Conservation (phyloP, 1,284 basidiomycete species). For the Puccinia triticina region DNA sequence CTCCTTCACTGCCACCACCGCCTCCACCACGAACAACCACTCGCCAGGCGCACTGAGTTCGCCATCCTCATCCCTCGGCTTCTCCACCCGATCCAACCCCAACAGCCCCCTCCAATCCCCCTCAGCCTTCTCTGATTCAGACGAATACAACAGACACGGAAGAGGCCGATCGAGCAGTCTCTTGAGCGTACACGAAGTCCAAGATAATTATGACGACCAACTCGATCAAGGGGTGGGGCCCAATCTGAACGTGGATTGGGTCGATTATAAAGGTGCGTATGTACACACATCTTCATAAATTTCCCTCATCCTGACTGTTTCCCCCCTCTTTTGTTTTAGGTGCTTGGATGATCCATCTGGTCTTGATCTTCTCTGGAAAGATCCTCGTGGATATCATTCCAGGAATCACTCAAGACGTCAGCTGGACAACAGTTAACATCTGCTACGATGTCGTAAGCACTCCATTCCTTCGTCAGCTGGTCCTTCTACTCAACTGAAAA, state of each 20-base stretch:
- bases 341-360: slow-evolving; percentile 95
- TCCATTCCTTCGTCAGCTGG: background rate
- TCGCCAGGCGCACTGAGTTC: background rate
- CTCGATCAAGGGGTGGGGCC: slow-evolving; percentile 61
- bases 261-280: slow-evolving; percentile 84
- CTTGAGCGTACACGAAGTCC: slow-evolving; percentile 61
- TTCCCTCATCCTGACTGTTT: background rate
- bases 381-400: slow-evolving; percentile 91
- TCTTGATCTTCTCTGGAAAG: slow-evolving; percentile 87
- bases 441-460: slow-evolving; percentile 82
- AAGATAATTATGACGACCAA: slow-evolving; percentile 62
- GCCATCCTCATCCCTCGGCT: slow-evolving; percentile 14
- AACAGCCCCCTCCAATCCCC: slow-evolving; percentile 37
- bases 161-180: slow-evolving; percentile 53
- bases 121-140: slow-evolving; percentile 23
- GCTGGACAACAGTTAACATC: slow-evolving; percentile 93
- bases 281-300: no score
- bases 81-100: slow-evolving; percentile 1
- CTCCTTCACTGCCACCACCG: slow-evolving; percentile 14
- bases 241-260: slow-evolving; percentile 97
- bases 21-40: background rate
- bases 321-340: slow-evolving; percentile 64
- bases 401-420: slow-evolving; percentile 87
- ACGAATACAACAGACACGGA: background rate
- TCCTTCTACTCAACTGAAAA: background rate